phyloP scores from a whole-genome alignment of 176 grass and related monocot genomes.

The Pontederia crassipes region DNA sequence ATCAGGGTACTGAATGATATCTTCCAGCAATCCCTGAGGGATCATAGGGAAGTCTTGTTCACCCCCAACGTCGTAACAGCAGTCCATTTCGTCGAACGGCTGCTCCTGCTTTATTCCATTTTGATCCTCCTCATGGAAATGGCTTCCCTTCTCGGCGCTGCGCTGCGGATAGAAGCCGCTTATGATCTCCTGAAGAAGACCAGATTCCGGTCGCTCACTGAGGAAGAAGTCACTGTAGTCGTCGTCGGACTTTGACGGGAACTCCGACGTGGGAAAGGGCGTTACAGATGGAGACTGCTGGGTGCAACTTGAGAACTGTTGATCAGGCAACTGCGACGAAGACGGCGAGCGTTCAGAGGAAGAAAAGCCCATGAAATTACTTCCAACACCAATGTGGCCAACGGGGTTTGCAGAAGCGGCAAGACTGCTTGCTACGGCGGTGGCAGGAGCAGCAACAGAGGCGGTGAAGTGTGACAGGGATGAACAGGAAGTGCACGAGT shows the following conservation, averaged over 20 bases:
- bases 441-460: background rate
- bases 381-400: background rate
- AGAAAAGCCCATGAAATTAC: background rate
- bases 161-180: constrained; percentile 50
- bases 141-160: background rate
- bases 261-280: background rate
- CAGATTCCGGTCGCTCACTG: constrained; percentile 45
- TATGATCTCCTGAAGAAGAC: constrained; percentile 72
- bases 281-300: background rate
- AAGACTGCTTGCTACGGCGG: background rate
- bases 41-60: constrained; percentile 23
- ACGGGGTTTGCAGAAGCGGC: background rate
- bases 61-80: background rate
- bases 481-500: constrained; percentile 2
- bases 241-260: constrained; percentile 8
- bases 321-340: no score
- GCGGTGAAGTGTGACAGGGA: background rate
- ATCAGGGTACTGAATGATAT: constrained; percentile 62
- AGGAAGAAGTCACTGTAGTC: constrained; percentile 33
- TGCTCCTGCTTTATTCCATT: constrained; percentile 11
- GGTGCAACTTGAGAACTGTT: background rate
- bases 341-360: background rate
- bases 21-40: constrained; percentile 57
- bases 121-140: background rate
- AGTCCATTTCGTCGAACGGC: background rate